Base-by-base conservation (phyloP, 108 stramenopile genomes). In the Phaeodactylum tricornutum region DNA sequence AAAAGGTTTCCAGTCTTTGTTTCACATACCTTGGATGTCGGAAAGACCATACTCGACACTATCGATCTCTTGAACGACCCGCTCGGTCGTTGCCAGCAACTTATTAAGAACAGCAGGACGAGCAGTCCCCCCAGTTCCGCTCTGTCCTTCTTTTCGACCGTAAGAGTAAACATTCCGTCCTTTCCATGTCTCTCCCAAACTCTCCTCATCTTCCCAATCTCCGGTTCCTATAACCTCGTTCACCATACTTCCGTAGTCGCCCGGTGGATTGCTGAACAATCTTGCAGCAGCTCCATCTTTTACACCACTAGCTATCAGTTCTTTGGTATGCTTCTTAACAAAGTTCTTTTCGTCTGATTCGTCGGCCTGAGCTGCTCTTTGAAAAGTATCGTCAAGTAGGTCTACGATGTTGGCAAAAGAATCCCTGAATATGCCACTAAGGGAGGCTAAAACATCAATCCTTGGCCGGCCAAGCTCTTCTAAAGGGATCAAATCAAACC, bases 371-470 rank as follows among this genome's bases (percentile, higher is more conserved):
- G 84, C 79, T 1, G 66, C 65, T 9, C 80, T 56, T 43, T 81
- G 80, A 48, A 86, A 87, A 67, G 87, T 79, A 54, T 91, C 89
- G 43, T 91, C 89, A 32, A 91, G 49, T 30, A 91, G 55, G 46
- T 87, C 84, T 9, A 91, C 85, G 19, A 91, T 61, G 60, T 91
- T 91, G 26, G 82, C 82, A 66, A 91, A 91, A 19, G 83, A 82
- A 63, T 91, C 89, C 17, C 88, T 46, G 42, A 91, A 91, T 19
- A 91, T 86, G 0, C 89, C 89, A 46, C 63, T 66, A 11, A 91
- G 67, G 23, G 79, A 79, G 4, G 89, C 89, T 4, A 91, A 67
- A 17, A 87, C 69, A 43, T 91, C 89, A 19, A 91, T 61, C 19
- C 89, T 28, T 4, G 89, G 89, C 31, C 89, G 54, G 4, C 69